Base-by-base conservation (phyloP, 768 basidiomycete species). In the Xerocomellus amylosporus region DNA sequence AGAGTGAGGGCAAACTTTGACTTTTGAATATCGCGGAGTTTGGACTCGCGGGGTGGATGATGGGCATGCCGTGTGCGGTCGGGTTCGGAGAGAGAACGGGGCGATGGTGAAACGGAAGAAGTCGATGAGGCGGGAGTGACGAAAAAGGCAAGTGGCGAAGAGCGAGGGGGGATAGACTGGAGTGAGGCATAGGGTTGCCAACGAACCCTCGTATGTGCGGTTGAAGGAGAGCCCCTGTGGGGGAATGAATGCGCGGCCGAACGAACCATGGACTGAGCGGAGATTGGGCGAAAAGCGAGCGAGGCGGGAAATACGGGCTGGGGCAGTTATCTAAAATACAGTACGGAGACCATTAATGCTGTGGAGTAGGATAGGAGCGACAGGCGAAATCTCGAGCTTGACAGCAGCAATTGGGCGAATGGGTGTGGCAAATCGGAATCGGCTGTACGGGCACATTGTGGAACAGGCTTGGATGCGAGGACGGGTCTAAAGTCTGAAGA, bases 121-220 rank as follows among this genome's bases (percentile, higher is more conserved):
- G 80, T 75, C 63, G 81, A 80, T 26, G 79, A 78, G 46, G 79
- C 70, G 6, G 86, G 86, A 53, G 86, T 87, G 71, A 80, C 73
- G 55, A 83, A 76, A 75, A 77, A 81, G 24, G 59, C 24, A 38
- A 76, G 61, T 41, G 72, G 65, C 41, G 74, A 60, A 37, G 74
- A 66, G 31, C 65, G 69, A 47, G 71, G 53, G 44, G 70, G 56
- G 42, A 79, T 64, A 53, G 74, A 67, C 42, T 72, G 72, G 50
- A 72, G 66, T 50, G 77, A 69, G 49, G 82, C 67, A 59, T 90
- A 92, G 61, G 89, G 89, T 74, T 90, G 90, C 88, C 89, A 91
- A 63, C 90, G 85, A 62, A 84, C 75, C 69, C 86, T 75, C 46
- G 85, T 74, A 61, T 88, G 83, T 54, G 87, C 76, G 1, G 83